A percentile compares a stretch with the other conserved stretches of the same genome.
Conservation (phyloP, 768 basidiomycete genomes). For the Termitomyces sp. region DNA sequence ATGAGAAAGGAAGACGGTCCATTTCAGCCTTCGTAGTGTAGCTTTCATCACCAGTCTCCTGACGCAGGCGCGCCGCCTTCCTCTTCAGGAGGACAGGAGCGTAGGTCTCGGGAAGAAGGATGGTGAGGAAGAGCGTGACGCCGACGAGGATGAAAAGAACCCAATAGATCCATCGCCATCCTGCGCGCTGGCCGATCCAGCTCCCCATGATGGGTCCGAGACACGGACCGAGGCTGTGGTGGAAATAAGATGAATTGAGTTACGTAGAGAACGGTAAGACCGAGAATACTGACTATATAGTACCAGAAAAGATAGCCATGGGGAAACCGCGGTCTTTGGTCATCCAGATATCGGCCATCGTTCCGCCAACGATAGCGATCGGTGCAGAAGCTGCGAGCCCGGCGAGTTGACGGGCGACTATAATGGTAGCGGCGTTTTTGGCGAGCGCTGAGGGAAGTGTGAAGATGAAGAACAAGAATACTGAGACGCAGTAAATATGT, state of each 20-base stretch:
- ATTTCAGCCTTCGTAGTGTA: constrained; percentile 10
- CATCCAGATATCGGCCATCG: constrained; percentile 35
- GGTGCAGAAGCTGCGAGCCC: constrained; percentile 12
- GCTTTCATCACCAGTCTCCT: constrained; percentile 22
- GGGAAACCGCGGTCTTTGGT: constrained; percentile 37
- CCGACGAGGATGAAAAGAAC: constrained; percentile 38
- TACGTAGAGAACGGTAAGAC: not conserved
- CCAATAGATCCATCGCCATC: constrained; percentile 47
- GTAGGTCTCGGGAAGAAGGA: constrained; percentile 49
- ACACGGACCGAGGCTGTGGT: constrained; percentile 33
- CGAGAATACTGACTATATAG: constrained; percentile 31
- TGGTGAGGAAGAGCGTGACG: constrained; percentile 26
- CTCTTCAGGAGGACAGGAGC: constrained; percentile 39
- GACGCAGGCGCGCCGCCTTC: constrained; percentile 34
- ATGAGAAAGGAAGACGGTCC: not conserved
- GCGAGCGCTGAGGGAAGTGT: constrained; percentile 38
- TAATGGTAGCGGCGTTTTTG: constrained; percentile 14
- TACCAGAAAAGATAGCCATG: constrained; percentile 42
- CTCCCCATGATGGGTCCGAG: constrained; percentile 47
- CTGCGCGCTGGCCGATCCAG: constrained; percentile 36
- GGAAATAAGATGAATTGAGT: not conserved
- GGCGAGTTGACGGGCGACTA: constrained; percentile 34
- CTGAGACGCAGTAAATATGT: constrained; percentile 29
- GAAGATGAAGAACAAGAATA: constrained; percentile 39
- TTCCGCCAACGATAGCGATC: constrained; percentile 37